Evolutionary conservation across 1,139 yeast species (phyloP), one percentile per base, ranked within the genome.

Genomic region (Chernovozyma sophiae-reginae): DNA sequence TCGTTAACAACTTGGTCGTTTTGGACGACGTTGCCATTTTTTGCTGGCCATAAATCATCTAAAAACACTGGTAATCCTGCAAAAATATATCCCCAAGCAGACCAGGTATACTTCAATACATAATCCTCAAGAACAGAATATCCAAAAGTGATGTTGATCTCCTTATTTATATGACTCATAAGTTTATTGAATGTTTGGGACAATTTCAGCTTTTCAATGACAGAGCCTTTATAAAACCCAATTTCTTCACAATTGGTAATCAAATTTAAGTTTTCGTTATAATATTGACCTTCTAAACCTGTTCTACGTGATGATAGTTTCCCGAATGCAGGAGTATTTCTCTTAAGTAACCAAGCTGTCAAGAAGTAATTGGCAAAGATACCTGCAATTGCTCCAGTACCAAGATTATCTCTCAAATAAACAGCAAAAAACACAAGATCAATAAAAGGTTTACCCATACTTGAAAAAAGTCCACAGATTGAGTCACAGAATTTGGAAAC

Each of bases 171-270:
- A 44, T 77, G 81, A 10, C 44, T 39, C 49, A 69, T 61, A 43
- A 90, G 70, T 30, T 67, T 68, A 24, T 64, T 56, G 55, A 83
- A 89, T 10, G 86, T 74, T 33, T 71, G 73, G 33, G 60, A 62
- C 39, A 89, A 74, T 51, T 86, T 85, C 5, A 66, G 53, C 53
- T 84, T 82, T 60, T 90, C 97, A 44, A 87, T 76, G n/a, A 72
- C 67, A 0, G 94, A 82, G 23, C 97, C 97, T 54, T 89, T 90
- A 56, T 89, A 90, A 55, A 90, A 90, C 0, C 96, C 95, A 52
- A 90, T 87, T 57, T 90, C 97, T 62, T 90, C 97, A 49, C 90
- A 83, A 53, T 90, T 90, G 39, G 86, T 82, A 55, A 87, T 87
- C 54, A 90, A 71, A 53, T 86, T 85, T 49, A 89, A 68, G 53